phyloP scores from a whole-genome alignment of 2,329 filamentous ascomycete species.

The Exophiala oligosperma region DNA sequence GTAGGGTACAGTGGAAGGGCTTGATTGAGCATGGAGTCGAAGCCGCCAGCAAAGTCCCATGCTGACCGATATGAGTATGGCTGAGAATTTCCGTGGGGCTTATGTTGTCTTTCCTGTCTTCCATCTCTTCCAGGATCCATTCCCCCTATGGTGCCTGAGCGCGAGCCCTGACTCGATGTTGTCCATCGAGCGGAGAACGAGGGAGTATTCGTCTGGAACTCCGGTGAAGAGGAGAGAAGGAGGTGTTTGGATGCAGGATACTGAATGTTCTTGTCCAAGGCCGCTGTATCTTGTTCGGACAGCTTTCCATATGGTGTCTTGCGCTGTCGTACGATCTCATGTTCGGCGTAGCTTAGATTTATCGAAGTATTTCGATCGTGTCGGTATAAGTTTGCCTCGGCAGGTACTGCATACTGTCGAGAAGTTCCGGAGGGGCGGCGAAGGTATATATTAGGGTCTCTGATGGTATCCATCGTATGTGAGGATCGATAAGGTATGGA shows the following conservation, averaged over 20 bases:
- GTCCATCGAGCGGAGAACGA: constrained; percentile 35
- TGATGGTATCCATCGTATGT: constrained; percentile 20
- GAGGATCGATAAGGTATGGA: constrained; percentile 12
- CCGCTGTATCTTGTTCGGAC: constrained; percentile 82
- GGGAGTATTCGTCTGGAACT: constrained; percentile 9
- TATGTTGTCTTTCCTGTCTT: constrained; percentile 13
- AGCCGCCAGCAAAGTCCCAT: constrained; percentile 39
- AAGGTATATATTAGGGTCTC: constrained; percentile 15
- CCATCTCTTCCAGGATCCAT: constrained; percentile 12
- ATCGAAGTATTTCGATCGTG: constrained; percentile 15
- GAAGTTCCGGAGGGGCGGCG: constrained; percentile 12
- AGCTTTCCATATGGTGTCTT: constrained; percentile 96
- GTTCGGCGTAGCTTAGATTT: constrained; percentile 46
- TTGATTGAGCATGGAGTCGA: constrained; percentile 64
- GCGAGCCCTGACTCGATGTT: constrained; percentile 28
- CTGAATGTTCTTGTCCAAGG: constrained; percentile 69
- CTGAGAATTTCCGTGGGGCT: constrained; percentile 11
- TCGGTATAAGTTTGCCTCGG: constrained; percentile 7
- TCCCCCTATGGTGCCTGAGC: not conserved
- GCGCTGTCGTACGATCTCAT: constrained; percentile 68
- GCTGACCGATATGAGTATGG: constrained; percentile 21
- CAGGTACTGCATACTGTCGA: constrained; percentile 28
- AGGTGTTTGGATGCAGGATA: constrained; percentile 82
- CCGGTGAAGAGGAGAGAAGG: constrained; percentile 63
- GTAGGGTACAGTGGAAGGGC: constrained; percentile 45